Percentiles rank a stretch among this genome's conserved stretches.
These are phyloP conservation scores for Trichoderma gamsii DNA, from an alignment of 495 filamentous ascomycete species.

Conservation along the genomic window DNA sequence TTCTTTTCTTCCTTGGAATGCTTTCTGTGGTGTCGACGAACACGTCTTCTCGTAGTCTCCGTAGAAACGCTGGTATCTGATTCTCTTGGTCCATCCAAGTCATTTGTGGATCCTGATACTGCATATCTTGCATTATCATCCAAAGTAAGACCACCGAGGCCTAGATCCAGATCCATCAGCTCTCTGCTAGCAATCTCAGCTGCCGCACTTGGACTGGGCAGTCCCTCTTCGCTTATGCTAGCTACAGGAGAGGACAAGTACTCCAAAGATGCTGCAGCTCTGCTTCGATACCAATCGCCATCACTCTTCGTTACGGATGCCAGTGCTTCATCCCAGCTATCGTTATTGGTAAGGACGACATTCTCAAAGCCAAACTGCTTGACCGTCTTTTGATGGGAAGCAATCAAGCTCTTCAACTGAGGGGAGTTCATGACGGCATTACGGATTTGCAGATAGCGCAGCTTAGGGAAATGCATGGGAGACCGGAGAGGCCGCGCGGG, in stretches of 20 bases:
- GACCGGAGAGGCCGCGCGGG: slow-evolving; percentile 38
- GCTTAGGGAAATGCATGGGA: slow-evolving; percentile 50
- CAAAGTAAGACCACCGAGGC: slow-evolving; percentile 32
- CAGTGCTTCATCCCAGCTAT: slow-evolving; percentile 70
- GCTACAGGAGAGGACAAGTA: slow-evolving; percentile 18
- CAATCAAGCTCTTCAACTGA: slow-evolving; percentile 58
- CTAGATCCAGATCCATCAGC: slow-evolving; percentile 37
- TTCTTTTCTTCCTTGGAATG: slow-evolving; percentile 18
- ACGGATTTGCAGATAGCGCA: slow-evolving; percentile 57
- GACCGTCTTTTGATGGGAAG: slow-evolving; percentile 54
- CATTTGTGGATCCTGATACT: slow-evolving; percentile 29
- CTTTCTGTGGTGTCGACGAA: slow-evolving; percentile 32
- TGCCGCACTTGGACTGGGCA: slow-evolving; percentile 36
- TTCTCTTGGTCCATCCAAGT: slow-evolving; percentile 36
- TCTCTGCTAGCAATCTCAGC: slow-evolving; percentile 36
- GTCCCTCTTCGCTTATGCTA: slow-evolving; percentile 25
- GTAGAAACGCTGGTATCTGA: slow-evolving; percentile 39
- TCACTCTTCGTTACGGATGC: slow-evolving; percentile 44
- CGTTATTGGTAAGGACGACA: slow-evolving; percentile 52
- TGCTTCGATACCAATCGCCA: slow-evolving; percentile 39
- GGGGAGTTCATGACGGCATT: slow-evolving; percentile 61
- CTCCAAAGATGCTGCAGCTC: slow-evolving; percentile 22
- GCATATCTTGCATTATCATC: slow-evolving; percentile 24
- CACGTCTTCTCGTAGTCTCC: slow-evolving; percentile 43
- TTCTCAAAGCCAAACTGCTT: slow-evolving; percentile 68